Conservation (phyloP, 1,284 basidiomycete genomes). For the Pascua sp. region DNA sequence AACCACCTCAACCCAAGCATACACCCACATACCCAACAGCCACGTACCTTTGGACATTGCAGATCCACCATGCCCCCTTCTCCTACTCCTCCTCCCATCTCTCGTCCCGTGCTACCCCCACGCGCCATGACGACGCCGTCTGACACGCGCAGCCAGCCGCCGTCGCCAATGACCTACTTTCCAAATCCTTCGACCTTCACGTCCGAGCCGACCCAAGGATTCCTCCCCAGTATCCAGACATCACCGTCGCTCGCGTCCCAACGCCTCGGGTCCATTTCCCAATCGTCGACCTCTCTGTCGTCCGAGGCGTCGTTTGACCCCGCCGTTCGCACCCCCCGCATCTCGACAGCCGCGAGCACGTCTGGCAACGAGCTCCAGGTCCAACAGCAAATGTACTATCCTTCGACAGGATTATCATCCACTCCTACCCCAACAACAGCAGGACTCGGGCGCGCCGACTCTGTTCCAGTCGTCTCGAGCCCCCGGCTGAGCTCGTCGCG, state of each 20-base stretch:
- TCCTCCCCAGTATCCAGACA: slow-evolving; percentile 11
- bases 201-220: slow-evolving; percentile 11
- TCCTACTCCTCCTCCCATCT: no score
- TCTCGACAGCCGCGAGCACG: background rate
- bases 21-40: no score
- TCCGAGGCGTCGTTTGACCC: slow-evolving; percentile 9
- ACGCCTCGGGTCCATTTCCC: slow-evolving; percentile 13
- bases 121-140: no score
- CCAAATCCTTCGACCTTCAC: slow-evolving; percentile 41
- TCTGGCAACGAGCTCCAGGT: slow-evolving; percentile 9
- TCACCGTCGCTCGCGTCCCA: slow-evolving; percentile 13
- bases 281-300: slow-evolving; percentile 10
- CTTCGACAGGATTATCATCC: background rate
- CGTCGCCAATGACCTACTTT: slow-evolving; percentile 44
- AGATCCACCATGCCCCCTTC: no score
- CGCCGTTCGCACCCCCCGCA: slow-evolving; percentile 8
- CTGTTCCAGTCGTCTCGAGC: background rate
- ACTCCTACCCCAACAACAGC: background rate
- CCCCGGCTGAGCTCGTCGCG: slow-evolving; percentile 8
- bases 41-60: no score
- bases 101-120: no score
- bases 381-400: slow-evolving; percentile 7
- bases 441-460: background rate
- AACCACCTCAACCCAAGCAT: no score
- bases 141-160: slow-evolving; percentile 18